These are phyloP conservation scores for Lanmaoa pseudosensibilis DNA, from an alignment of 768 basidiomycete species.

Conservation along the genomic window DNA sequence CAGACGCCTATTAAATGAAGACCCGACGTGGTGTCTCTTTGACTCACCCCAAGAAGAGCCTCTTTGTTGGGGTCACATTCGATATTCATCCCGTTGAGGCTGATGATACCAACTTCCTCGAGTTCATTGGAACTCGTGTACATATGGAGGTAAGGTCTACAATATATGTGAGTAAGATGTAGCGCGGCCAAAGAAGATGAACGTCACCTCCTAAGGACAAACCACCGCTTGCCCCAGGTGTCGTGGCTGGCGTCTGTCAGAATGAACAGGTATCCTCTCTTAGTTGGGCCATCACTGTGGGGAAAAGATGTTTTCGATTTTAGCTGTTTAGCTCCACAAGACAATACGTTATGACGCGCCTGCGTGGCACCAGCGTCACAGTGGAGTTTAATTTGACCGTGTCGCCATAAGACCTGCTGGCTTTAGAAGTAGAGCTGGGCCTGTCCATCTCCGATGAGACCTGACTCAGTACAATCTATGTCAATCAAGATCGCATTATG, in stretches of 20 bases:
- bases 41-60: conserved; percentile 75
- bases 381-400: conserved; percentile 68
- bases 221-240: conserved; percentile 82
- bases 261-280: conserved; percentile 80
- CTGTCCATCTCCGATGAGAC: conserved; percentile 59
- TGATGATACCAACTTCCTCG: conserved; percentile 81
- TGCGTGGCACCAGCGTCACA: conserved; percentile 71
- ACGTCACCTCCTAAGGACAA: conserved; percentile 77
- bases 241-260: conserved; percentile 79
- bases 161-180: conserved; percentile 4
- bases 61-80: conserved; percentile 88
- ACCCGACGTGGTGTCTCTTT: background rate
- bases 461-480: conserved; percentile 76
- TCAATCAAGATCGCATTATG: conserved; percentile 15
- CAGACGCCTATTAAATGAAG: conserved; percentile 4
- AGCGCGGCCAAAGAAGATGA: background rate
- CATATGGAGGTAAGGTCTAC: conserved; percentile 86
- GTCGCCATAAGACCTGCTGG: conserved; percentile 43
- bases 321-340: background rate
- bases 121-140: conserved; percentile 83
- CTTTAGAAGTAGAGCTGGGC: conserved; percentile 11
- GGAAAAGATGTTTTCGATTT: conserved; percentile 2
- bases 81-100: conserved; percentile 80
- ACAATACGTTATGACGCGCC: conserved; percentile 43
- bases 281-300: conserved; percentile 74